Evolutionary conservation across 805 yeast species (phyloP).

Genomic region (Clavispora vitiphila): DNA sequence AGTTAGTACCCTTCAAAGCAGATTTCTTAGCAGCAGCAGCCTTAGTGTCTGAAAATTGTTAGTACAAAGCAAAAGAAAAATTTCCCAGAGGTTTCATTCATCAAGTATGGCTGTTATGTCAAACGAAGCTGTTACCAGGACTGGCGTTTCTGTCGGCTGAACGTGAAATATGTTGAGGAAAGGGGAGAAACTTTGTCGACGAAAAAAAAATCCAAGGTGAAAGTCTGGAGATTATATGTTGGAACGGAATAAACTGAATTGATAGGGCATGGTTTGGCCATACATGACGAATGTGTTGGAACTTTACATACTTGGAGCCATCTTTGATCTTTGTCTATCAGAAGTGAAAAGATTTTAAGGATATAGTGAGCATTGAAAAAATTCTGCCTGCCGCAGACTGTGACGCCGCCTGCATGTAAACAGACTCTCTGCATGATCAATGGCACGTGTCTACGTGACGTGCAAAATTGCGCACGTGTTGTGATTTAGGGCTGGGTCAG

Average conservation of each 20-base stretch:
- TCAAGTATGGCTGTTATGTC: background rate
- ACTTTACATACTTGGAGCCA: slow-evolving; percentile 19
- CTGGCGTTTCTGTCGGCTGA: too few species aligned
- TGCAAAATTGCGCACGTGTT: background rate
- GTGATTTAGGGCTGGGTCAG: background rate
- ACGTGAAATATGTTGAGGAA: too few species aligned
- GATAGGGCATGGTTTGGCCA: background rate
- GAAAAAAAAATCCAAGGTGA: background rate
- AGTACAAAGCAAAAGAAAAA: slow-evolving; percentile 13
- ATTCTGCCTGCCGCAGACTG: slow-evolving; percentile 9
- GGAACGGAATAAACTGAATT: background rate
- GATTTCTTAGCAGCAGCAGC: slow-evolving; percentile 99
- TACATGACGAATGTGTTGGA: background rate
- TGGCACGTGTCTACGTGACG: slow-evolving; percentile 6
- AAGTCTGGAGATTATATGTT: background rate
- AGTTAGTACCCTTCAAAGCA: slow-evolving; percentile 94
- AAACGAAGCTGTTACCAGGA: too few species aligned
- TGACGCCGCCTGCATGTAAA: slow-evolving; percentile 4
- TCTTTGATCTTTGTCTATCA: slow-evolving; percentile 14
- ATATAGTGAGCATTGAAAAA: slow-evolving; percentile 9
- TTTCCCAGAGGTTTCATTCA: background rate
- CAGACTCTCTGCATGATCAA: slow-evolving; percentile 3
- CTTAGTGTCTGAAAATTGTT: slow-evolving; percentile 44
- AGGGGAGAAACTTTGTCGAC: background rate
- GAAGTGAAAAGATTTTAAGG: slow-evolving; percentile 9